A percentile compares a stretch with the other conserved stretches of the same genome.
These are phyloP conservation scores for Nigrospora oryzae DNA, from an alignment of 2,329 filamentous ascomycete species.

Conservation along the genomic window DNA sequence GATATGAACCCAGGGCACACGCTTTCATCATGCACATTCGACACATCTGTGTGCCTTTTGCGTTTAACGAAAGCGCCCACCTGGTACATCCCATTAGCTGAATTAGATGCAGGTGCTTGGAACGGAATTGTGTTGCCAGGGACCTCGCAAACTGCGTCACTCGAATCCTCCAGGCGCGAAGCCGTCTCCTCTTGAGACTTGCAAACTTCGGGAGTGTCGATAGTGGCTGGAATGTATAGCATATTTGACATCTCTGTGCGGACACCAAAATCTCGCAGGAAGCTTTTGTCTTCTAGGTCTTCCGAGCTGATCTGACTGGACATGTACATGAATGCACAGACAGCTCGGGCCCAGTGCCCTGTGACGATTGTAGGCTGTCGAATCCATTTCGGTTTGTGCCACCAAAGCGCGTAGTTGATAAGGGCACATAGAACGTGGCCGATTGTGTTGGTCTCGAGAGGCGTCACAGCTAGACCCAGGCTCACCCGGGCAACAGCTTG, in stretches of 20 bases:
- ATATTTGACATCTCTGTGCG: neutral
- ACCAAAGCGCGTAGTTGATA: conserved; percentile 4
- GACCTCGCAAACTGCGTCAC: too few species aligned
- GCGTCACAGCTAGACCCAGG: neutral
- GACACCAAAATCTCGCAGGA: neutral
- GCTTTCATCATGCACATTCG: too few species aligned
- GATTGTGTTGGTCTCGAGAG: conserved; percentile 4
- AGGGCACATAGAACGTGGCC: conserved; percentile 5
- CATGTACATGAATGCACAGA: conserved; percentile 4
- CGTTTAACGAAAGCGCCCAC: too few species aligned
- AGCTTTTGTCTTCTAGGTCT: neutral
- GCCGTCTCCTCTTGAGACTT: too few species aligned
- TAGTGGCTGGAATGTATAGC: neutral
- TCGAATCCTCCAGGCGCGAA: too few species aligned
- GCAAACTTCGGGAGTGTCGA: neutral
- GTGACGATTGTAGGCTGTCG: conserved; percentile 1
- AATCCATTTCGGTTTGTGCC: conserved; percentile 3
- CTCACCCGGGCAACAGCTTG: conserved; percentile 1
- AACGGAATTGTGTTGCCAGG: too few species aligned
- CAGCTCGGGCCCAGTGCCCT: conserved; percentile 1
- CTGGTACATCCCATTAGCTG: too few species aligned
- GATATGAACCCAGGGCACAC: too few species aligned
- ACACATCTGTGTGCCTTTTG: too few species aligned
- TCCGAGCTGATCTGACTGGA: neutral
- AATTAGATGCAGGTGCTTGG: too few species aligned